Percentiles rank a stretch among this genome's conserved stretches.
Conservation (phyloP, 2,329 filamentous ascomycete species). For the Ilyonectria robusta region DNA sequence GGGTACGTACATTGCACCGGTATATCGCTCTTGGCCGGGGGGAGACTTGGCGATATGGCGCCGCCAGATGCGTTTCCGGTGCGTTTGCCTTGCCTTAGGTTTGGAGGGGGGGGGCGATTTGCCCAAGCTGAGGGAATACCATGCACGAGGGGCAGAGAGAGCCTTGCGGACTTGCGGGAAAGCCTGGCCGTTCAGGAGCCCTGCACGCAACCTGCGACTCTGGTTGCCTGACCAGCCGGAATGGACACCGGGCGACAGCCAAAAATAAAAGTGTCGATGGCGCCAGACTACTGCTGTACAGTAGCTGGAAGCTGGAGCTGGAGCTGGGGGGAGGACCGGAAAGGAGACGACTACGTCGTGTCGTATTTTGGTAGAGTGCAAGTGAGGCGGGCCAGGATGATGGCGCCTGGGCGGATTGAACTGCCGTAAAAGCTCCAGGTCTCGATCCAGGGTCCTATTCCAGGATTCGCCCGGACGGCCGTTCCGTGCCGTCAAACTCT, state of each 20-base stretch:
- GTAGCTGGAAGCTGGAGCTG: neutral
- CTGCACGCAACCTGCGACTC: neutral
- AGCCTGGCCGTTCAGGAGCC: conserved; percentile 10
- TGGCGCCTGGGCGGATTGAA: neutral
- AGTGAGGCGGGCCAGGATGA: neutral
- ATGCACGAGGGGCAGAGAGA: neutral
- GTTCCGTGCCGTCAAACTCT: neutral
- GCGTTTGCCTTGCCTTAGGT: neutral
- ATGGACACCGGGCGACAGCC: conserved; percentile 18
- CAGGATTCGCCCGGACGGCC: neutral
- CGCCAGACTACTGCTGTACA: neutral
- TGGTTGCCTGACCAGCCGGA: conserved; percentile 21
- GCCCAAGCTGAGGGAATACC: neutral
- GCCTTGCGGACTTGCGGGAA: conserved; percentile 2
- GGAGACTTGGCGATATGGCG: conserved; percentile 4
- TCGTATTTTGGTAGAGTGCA: neutral
- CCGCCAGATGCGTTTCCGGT: conserved; percentile 3
- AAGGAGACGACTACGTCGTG: neutral
- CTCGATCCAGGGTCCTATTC: neutral
- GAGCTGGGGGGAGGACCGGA: neutral
- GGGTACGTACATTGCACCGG: conserved; percentile 16
- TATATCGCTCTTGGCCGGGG: conserved; percentile 1
- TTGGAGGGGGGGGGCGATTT: neutral
- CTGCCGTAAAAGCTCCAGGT: neutral
- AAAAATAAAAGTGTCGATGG: conserved; percentile 22